Conservation (phyloP, 495 filamentous ascomycete species). For the Aspergillus mulundensis region DNA sequence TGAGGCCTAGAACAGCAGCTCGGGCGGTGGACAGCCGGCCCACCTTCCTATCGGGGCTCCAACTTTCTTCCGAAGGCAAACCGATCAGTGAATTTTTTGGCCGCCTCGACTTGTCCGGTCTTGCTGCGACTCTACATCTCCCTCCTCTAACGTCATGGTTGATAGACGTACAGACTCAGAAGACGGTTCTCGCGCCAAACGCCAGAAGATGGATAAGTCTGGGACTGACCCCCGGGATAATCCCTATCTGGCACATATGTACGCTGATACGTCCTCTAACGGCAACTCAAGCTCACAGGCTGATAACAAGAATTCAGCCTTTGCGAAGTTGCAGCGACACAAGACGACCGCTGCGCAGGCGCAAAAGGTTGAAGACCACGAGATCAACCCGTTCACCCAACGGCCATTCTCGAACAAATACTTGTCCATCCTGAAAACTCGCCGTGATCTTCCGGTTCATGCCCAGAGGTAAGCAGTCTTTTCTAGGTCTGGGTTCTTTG, state of each 20-base stretch:
- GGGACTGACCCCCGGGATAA: constrained; percentile 59
- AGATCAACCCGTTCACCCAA: constrained; percentile 80
- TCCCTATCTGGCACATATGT: constrained; percentile 89
- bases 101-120: not conserved
- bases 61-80: constrained; percentile 19
- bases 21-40: constrained; percentile 27
- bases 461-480: constrained; percentile 64
- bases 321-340: constrained; percentile 70
- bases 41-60: constrained; percentile 34
- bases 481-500: not conserved
- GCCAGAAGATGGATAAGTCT: constrained; percentile 44
- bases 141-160: constrained; percentile 29
- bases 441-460: constrained; percentile 85
- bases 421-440: constrained; percentile 77
- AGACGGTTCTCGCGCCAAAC: constrained; percentile 42
- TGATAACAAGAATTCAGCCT: constrained; percentile 37
- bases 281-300: constrained; percentile 28
- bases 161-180: constrained; percentile 40
- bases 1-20: constrained; percentile 20
- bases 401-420: constrained; percentile 74
- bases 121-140: constrained; percentile 2
- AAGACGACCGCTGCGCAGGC: constrained; percentile 76
- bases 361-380: constrained; percentile 69
- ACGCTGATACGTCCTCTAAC: constrained; percentile 51
- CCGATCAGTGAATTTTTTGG: constrained; percentile 6